Conservation (phyloP, 306 rosid species). For the Quercus gilva region DNA sequence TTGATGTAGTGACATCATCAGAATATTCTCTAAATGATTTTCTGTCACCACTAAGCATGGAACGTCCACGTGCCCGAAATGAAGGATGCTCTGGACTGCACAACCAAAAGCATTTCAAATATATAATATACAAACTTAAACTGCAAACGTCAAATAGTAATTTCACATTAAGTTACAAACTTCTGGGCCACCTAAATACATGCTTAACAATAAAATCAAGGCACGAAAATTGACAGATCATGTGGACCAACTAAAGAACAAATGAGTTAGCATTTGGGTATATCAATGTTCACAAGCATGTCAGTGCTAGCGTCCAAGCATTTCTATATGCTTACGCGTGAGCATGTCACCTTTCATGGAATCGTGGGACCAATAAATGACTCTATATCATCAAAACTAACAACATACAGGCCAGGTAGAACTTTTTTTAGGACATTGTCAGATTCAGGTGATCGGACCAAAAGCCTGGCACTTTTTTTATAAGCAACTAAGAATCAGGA, state of each 20-base stretch:
- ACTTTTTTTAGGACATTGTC: not conserved
- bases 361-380: not conserved
- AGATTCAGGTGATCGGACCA: too few species aligned
- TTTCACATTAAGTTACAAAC: conserved; percentile 5
- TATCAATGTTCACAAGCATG: not conserved
- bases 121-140: not conserved
- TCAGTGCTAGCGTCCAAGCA: not conserved
- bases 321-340: not conserved
- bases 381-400: not conserved
- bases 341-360: not conserved
- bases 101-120: conserved; percentile 33
- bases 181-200: conserved; percentile 10
- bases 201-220: conserved; percentile 8
- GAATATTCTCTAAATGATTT: conserved; percentile 73
- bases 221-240: conserved; percentile 2
- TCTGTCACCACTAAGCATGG: conserved; percentile 96
- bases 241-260: not conserved
- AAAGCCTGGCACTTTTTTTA: too few species aligned
- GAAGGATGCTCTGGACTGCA: conserved; percentile 99
- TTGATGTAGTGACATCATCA: conserved; percentile 84
- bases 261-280: not conserved
- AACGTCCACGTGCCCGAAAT: conserved; percentile 78
- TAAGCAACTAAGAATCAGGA: too few species aligned
- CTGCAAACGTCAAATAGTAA: conserved; percentile 3
- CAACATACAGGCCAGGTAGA: not conserved